Base-by-base conservation (phyloP, 306 rosid species). In the Ormosia emarginata region DNA sequence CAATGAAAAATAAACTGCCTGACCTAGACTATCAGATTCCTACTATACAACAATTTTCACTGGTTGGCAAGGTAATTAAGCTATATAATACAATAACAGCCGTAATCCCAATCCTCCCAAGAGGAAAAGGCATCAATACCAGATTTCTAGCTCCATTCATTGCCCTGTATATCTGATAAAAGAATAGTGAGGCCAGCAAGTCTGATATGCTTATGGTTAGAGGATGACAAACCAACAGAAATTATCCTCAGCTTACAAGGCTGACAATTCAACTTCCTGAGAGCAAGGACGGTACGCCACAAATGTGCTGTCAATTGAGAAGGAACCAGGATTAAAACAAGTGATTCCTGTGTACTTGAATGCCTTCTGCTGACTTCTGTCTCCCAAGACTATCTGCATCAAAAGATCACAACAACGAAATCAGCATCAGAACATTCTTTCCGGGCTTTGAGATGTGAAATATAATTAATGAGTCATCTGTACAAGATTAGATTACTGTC, bases 331-430 rank as follows among this genome's bases (percentile, higher is more conserved):
- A 82, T 95, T 93, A 66, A 91, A 95, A 83, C 97, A 95, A 75
- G 98, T 89, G 74, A 89, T 92, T 86, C 98, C 99, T 59, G 92
- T 92, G 91, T 93, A 90, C 79, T 93, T 93, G 87, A 93, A 95
- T 46, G 97, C 98, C 79, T 93, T 94, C 79, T 91, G 98, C 81
- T 79, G 85, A 69, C 99, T 95, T 86, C 90, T 93, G 81, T 95
- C 98, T 74, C 94, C 97, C 57, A 91, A 77, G 14, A 91, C 89
- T 82, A 95, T 91, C 98, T 93, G 93, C 87, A 86, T 77, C 82
- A 66, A 44, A 59, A 74, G 72, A 86, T 46, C 78, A 75, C 72
- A 47, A 63, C 33, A 79, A 18, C 8, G 9, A 29, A 78, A 78
- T 77, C 81, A 63, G 29, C 9, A 10, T 63, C 65, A 66, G 47